Conservation (phyloP, 805 yeast species). For the Grigorovia humatica region DNA sequence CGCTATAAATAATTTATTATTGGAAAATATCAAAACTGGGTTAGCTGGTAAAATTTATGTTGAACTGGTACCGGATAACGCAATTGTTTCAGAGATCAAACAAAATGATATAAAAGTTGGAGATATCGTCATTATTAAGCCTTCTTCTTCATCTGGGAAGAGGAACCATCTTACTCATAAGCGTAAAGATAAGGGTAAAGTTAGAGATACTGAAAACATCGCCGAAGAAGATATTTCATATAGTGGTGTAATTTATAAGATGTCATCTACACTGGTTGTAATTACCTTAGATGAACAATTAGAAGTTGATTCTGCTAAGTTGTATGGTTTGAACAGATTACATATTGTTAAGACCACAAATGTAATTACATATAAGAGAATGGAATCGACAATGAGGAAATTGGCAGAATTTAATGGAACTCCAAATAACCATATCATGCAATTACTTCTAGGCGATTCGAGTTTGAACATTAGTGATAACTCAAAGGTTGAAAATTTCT, state of each 20-base stretch:
- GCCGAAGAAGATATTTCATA: constrained; percentile 25
- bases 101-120: constrained; percentile 56
- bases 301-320: constrained; percentile 40
- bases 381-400: constrained; percentile 68
- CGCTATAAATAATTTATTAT: constrained; percentile 57
- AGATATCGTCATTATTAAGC: constrained; percentile 58
- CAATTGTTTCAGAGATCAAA: constrained; percentile 26
- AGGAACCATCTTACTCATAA: constrained; percentile 13
- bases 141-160: constrained; percentile 20
- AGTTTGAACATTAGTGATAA: constrained; percentile 7
- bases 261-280: constrained; percentile 38
- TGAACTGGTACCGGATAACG: constrained; percentile 51
- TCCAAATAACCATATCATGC: constrained; percentile 31
- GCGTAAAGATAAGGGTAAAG: constrained; percentile 13
- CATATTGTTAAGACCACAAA: constrained; percentile 41
- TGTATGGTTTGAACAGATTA: constrained; percentile 25
- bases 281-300: constrained; percentile 52
- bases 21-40: constrained; percentile 61
- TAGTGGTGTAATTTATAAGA: constrained; percentile 58
- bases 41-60: constrained; percentile 52
- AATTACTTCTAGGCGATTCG: constrained; percentile 35
- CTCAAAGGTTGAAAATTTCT: constrained; percentile 8
- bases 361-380: constrained; percentile 63
- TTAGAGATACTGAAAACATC: constrained; percentile 10
- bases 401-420: constrained; percentile 39